Conservation (phyloP, 139 green algal genomes). For the Eudorina sp. region DNA sequence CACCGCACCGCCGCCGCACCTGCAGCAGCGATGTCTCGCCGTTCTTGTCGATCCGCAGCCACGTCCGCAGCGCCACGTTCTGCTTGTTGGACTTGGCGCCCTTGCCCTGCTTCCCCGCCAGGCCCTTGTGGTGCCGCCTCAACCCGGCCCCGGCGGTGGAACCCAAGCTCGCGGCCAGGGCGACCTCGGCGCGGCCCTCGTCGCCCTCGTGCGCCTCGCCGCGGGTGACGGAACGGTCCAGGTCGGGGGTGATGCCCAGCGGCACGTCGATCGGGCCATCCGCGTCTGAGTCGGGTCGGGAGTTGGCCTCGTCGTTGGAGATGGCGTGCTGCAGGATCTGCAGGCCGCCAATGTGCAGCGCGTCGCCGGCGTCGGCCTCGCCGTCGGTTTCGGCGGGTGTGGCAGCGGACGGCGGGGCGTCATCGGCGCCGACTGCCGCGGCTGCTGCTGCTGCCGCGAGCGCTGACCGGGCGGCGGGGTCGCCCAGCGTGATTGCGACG, state of each 20-base stretch:
- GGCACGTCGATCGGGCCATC: neutral
- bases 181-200: neutral
- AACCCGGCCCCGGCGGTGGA: neutral
- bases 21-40: constrained; percentile 61
- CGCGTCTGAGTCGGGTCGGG: neutral
- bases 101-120: neutral
- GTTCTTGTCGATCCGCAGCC: constrained; percentile 62
- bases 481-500: constrained; percentile 36
- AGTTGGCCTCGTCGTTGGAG: constrained; percentile 12
- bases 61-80: constrained; percentile 50
- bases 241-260: neutral
- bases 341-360: constrained; percentile 15
- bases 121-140: constrained; percentile 10
- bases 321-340: neutral
- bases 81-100: constrained; percentile 7
- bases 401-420: neutral
- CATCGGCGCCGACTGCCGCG: neutral
- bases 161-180: neutral
- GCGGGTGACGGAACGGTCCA: neutral
- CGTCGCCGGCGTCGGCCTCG: neutral
- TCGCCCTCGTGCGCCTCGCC: neutral
- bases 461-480: neutral
- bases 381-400: constrained; percentile 1
- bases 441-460: too few species aligned
- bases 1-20: constrained; percentile 30